phyloP scores from a whole-genome alignment of 1,284 basidiomycete genomes.

The Meripilus lineatus region DNA sequence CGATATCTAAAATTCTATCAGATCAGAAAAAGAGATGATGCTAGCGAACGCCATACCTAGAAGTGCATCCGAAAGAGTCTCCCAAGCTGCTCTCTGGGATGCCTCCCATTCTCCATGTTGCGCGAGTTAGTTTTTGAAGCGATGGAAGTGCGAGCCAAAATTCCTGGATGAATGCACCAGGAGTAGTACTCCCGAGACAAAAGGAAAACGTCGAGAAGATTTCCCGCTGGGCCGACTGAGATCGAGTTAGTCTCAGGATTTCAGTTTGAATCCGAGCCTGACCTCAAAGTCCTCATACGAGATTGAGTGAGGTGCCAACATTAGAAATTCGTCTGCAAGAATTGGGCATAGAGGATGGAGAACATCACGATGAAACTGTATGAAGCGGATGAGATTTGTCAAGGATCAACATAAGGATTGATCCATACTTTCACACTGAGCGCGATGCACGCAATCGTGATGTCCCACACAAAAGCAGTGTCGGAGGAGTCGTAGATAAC shows the following conservation, averaged over 20 bases:
- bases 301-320: slow-evolving; percentile 40
- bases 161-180: slow-evolving; percentile 53
- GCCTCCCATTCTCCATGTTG: slow-evolving; percentile 38
- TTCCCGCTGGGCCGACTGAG: slow-evolving; percentile 51
- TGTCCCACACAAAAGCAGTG: slow-evolving; percentile 42
- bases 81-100: slow-evolving; percentile 45
- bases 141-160: slow-evolving; percentile 50
- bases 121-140: slow-evolving; percentile 37
- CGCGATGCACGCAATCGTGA: slow-evolving; percentile 49
- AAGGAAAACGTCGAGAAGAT: slow-evolving; percentile 46
- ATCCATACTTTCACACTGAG: slow-evolving; percentile 49
- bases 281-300: slow-evolving; percentile 49
- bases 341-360: slow-evolving; percentile 49
- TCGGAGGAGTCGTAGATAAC: slow-evolving; percentile 24
- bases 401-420: neutral
- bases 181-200: slow-evolving; percentile 45
- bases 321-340: slow-evolving; percentile 43
- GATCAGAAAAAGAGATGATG: neutral
- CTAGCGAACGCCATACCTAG: slow-evolving; percentile 30
- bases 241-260: neutral
- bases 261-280: slow-evolving; percentile 6
- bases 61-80: slow-evolving; percentile 39
- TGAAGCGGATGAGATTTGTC: neutral
- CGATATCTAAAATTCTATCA: slow-evolving; percentile 38
- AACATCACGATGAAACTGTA: slow-evolving; percentile 59